Base-by-base conservation (phyloP, 2,329 filamentous ascomycete genomes). In the Neophaeococcomyces aloes region DNA sequence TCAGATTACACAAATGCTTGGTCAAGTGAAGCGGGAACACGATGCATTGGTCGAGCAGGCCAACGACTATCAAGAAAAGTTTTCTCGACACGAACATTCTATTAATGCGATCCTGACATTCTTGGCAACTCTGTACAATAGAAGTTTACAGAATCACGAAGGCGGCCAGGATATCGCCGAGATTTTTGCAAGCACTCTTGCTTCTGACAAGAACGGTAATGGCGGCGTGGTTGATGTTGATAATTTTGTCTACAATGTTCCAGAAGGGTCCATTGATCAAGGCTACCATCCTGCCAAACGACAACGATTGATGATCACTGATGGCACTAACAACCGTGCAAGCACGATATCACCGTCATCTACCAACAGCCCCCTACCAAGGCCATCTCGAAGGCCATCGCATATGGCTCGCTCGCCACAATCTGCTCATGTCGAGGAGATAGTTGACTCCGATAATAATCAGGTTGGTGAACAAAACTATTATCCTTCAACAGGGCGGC, bases 91-190 rank as follows among this genome's bases (percentile, higher is more conserved):
- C 58, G 91, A 98, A 60, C 94, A 89, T 60, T 95, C 89, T 0
- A 96, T 98, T 64, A 96, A 95, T 58, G 89, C 89, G n/a, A 96
- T 98, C 49, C 74, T 98, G 32, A 94, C 88, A 38, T 96, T 98
- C 62, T 74, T 98, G 15, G 91, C 89, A 35, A 96, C 93, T 10
- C 89, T 98, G 32, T 98, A 96, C 65, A 83, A 94, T 50, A 83
- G 93, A 57, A 94, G 86, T 50, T 67, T 98, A 38, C 88, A 95
- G 59, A 86, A 88, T 29, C 83, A 89, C 55, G 80, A 79, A 25
- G 75, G 76, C 14, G 72, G 77, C 1, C 78, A 85, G 57, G 89
- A 85, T 48, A 75, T 96, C 32, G 79, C 83, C 44, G 88, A 93
- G 53, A 81, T 94, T 58, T 84, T 96, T 58, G 78, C 80, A 3